Evolutionary conservation across 371 early-diverging fungal species (phyloP), one percentile per base, ranked within the genome.

Genomic region (Rhizomucor pusillus): DNA sequence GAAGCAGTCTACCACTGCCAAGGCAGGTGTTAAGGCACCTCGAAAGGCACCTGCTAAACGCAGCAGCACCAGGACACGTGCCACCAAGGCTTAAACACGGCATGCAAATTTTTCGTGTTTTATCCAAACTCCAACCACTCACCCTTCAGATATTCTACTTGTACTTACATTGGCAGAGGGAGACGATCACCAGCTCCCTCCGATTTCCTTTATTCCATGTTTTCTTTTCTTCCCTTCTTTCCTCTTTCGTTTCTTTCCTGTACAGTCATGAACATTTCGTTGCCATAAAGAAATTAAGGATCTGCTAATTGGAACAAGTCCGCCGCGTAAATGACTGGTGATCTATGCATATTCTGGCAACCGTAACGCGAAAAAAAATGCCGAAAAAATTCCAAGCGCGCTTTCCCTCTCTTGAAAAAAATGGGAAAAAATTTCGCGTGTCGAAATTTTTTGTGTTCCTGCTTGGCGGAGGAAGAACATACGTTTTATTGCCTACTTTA

Each of bases 11-110:
- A 50, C 68, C 44, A 22, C 66, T 19, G 35, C 44, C 18, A 52
- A 57, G 45, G 47, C 41, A 40, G 60, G 54, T 41, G 52, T 66
- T 33, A 60, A 60, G 54, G 60, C 59, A 12, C 47, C 67, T 45
- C 47, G 49, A 40, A 56, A 33, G 25, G 16, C 50, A n/a, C 18
- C 25, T 19, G 52, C 53, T n/a, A 59, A 54, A 57, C 60, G 61
- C 7, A 29, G 29, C 29, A 29, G 29, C 29, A 29, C 29, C 29
- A 29, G 29, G 7, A 29, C 29, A 29, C 29, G 29, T 29, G 61
- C 63, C 13, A 60, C 60, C 33, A 52, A 52, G 59, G 59, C 59
- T 46, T 59, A 59, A 52, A 41, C 29, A 29, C 29, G 29, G 29
- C 29, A 29, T 29, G 29, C 29, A 29, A 29, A 29, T 5, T 29